Evolutionary conservation across 1,139 yeast genomes (phyloP), one percentile per base, ranked within the genome.

Genomic region (Yamadazyma trypodendri): DNA sequence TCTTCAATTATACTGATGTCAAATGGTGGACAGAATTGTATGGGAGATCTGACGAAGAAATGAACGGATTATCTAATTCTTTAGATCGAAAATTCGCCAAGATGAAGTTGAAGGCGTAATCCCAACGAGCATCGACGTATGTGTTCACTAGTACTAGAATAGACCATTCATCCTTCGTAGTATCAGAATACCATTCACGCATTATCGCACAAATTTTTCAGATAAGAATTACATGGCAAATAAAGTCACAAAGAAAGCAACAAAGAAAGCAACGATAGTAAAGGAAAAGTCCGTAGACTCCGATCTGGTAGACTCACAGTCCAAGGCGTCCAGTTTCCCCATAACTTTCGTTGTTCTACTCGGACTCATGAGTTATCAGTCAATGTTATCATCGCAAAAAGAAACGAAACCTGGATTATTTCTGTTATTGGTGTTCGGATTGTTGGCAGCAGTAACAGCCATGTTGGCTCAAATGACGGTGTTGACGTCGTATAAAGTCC

Each of bases 1-100:
- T 78, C 34, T 88, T 94, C 32, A 85, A 88, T 47, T 69, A 72
- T 43, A 73, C 75, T 24, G 81, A 81, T 36, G 75, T 88, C 16
- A 76, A 75, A 47, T 90, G 95, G 90, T 90, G 97, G 97, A 77
- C 75, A 51, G 95, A 87, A 50, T 62, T 86, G 28, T 88, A 67
- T 53, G 96, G 96, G 0, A 64, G 94, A 35, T 67, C 79, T 3
- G 85, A 85, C 51, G 80, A 80, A 44, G 97, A 89, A 51, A 81
- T 89, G 94, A 87, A 86, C 53, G 79, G 80, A 12, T 54, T 71
- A 22, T 65, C 74, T 2, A 70, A 70, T 44, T 65, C 73, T 0
- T 51, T 71, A 30, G 76, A 70, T 39, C 48, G 63, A 20, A 70
- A 68, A 45, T 68, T 70, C 52, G 74, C 73, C 6, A 60, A 60